phyloP scores from a whole-genome alignment of 192 early-diverging fungal species.

The Coemansia biformis region DNA sequence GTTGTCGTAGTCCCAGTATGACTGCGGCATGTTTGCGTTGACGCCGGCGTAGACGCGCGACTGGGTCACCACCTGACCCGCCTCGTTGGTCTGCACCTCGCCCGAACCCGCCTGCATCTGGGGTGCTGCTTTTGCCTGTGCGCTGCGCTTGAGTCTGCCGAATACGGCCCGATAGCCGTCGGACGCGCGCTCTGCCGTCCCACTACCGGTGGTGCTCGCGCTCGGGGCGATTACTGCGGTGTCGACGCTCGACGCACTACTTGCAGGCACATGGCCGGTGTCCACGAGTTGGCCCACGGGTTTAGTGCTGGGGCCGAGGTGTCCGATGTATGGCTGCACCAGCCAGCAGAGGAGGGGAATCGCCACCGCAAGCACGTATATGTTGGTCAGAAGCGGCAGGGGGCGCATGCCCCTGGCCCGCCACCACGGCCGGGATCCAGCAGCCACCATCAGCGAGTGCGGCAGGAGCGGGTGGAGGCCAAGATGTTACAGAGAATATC shows the following conservation, averaged over 20 bases:
- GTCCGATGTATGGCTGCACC: constrained; percentile 6
- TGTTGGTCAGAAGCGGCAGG: constrained; percentile 6
- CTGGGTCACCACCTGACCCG: constrained; percentile 45
- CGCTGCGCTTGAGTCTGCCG: constrained; percentile 10
- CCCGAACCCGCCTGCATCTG: constrained; percentile 33
- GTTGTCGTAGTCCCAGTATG: constrained; percentile 98
- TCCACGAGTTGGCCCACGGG: not conserved
- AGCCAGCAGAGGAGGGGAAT: constrained; percentile 16
- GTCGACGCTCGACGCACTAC: too few species aligned
- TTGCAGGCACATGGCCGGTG: not conserved
- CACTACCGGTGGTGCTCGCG: not conserved
- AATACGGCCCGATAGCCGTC: constrained; percentile 20
- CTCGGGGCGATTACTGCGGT: too few species aligned
- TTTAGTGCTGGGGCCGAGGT: constrained; percentile 6
- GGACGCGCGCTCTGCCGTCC: not conserved
- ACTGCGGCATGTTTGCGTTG: constrained; percentile 70
- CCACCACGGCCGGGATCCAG: constrained; percentile 1
- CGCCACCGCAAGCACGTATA: constrained; percentile 16
- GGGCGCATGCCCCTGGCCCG: constrained; percentile 3
- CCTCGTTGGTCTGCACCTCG: constrained; percentile 23
- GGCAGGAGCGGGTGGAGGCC: too few species aligned
- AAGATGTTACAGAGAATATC: too few species aligned
- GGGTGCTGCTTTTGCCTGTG: not conserved
- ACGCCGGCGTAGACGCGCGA: constrained; percentile 90
- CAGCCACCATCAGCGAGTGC: too few species aligned